phyloP scores from a whole-genome alignment of 805 yeast genomes.

The Wickerhamiella musiphila region DNA sequence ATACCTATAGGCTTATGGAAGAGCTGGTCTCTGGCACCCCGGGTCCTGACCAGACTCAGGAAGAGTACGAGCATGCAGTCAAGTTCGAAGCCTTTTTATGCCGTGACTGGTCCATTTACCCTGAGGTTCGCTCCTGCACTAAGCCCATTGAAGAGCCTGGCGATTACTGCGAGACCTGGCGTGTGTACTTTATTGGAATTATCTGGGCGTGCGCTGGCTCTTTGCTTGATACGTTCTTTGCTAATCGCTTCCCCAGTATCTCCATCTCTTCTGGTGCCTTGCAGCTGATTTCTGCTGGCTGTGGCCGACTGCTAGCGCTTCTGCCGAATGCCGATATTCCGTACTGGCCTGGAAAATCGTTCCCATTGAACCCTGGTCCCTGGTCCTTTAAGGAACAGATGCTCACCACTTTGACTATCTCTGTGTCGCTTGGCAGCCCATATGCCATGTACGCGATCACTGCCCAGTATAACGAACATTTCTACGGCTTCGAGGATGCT shows the following conservation, averaged over 20 bases:
- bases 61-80: slow-evolving; percentile 10
- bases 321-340: slow-evolving; percentile 7
- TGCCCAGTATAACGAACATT: slow-evolving; percentile 18
- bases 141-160: slow-evolving; percentile 34
- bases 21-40: slow-evolving; percentile 11
- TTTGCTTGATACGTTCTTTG: slow-evolving; percentile 40
- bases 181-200: slow-evolving; percentile 35
- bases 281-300: slow-evolving; percentile 42
- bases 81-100: slow-evolving; percentile 29
- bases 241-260: slow-evolving; percentile 38
- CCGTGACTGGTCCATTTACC: slow-evolving; percentile 35
- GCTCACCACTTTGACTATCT: slow-evolving; percentile 29
- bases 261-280: slow-evolving; percentile 33
- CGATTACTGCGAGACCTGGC: slow-evolving; percentile 31
- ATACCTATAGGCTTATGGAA: slow-evolving; percentile 23
- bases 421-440: slow-evolving; percentile 14
- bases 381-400: slow-evolving; percentile 16
- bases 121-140: slow-evolving; percentile 41
- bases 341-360: slow-evolving; percentile 6
- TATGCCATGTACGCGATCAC: slow-evolving; percentile 20
- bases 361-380: slow-evolving; percentile 40
- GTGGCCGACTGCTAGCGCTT: slow-evolving; percentile 29
- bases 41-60: slow-evolving; percentile 4
- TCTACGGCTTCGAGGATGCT: slow-evolving; percentile 12
- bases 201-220: slow-evolving; percentile 39